Evolutionary conservation across 1,284 basidiomycete species (phyloP).

Genomic region (Coriolopsis trogii): DNA sequence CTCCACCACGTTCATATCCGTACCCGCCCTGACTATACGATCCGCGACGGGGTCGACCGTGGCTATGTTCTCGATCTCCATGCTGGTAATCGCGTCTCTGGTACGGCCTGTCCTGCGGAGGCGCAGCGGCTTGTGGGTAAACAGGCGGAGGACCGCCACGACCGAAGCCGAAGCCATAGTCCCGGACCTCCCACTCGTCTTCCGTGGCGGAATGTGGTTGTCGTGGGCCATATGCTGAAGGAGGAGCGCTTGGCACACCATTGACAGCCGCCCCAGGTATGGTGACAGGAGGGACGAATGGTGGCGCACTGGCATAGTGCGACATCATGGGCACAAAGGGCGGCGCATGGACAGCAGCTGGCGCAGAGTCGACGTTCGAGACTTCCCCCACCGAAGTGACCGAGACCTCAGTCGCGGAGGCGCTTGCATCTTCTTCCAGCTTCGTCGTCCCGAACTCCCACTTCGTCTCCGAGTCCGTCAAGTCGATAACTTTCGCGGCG

Average conservation of each 20-base stretch:
- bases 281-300: conserved; percentile 17
- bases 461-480: conserved; percentile 41
- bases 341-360: conserved; percentile 12
- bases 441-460: conserved; percentile 63
- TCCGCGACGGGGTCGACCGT: conserved; percentile 31
- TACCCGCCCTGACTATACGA: conserved; percentile 29
- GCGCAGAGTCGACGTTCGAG: background rate
- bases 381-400: background rate
- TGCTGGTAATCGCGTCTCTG: conserved; percentile 21
- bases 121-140: conserved; percentile 6
- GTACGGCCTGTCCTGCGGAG: conserved; percentile 14
- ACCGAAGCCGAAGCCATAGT: conserved; percentile 46
- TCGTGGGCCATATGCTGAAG: conserved; percentile 17
- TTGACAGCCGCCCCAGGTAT: conserved; percentile 15
- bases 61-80: conserved; percentile 24
- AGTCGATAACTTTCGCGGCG: conserved; percentile 37
- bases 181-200: conserved; percentile 58
- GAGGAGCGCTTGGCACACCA: conserved; percentile 12
- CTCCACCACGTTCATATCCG: conserved; percentile 30
- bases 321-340: conserved; percentile 8
- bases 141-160: conserved; percentile 14
- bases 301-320: conserved; percentile 8
- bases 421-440: conserved; percentile 23
- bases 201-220: conserved; percentile 21
- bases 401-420: background rate